These are phyloP conservation scores for Starmerella vitae DNA, from an alignment of 805 yeast species.

Conservation along the genomic window DNA sequence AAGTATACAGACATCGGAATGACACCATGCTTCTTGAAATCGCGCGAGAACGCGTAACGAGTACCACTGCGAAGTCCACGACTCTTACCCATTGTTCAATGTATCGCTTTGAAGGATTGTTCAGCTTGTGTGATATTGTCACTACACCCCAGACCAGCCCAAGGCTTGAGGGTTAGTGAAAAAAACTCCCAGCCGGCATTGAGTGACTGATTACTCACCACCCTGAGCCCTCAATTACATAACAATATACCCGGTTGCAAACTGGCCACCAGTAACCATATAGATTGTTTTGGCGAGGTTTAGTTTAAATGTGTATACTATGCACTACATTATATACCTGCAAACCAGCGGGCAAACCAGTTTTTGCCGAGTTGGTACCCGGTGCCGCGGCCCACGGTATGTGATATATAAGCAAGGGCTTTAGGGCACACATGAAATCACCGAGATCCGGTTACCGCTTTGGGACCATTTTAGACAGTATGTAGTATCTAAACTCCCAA, in stretches of 20 bases:
- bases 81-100: slow-evolving; percentile 30
- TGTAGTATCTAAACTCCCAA: slow-evolving; percentile 1
- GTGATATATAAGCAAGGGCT: slow-evolving; percentile 2
- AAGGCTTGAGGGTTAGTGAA: neutral
- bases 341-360: no score
- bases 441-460: neutral
- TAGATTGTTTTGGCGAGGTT: no score
- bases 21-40: slow-evolving; percentile 95
- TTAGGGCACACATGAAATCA: neutral
- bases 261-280: neutral
- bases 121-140: slow-evolving; percentile 4
- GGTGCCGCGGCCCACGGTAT: no score
- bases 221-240: slow-evolving; percentile 9
- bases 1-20: slow-evolving; percentile 92
- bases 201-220: neutral
- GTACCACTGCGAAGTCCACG: slow-evolving; percentile 99
- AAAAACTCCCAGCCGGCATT: slow-evolving; percentile 1
- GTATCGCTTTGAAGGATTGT: neutral
- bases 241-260: neutral
- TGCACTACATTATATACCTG: no score
- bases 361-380: no score
- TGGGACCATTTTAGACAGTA: neutral
- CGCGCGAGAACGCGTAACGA: slow-evolving; percentile 99
- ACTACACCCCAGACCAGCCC: neutral
- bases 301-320: no score